These are phyloP conservation scores for Dorcoceras hygrometricum DNA, from an alignment of 257 asterid species.

Conservation along the genomic window DNA sequence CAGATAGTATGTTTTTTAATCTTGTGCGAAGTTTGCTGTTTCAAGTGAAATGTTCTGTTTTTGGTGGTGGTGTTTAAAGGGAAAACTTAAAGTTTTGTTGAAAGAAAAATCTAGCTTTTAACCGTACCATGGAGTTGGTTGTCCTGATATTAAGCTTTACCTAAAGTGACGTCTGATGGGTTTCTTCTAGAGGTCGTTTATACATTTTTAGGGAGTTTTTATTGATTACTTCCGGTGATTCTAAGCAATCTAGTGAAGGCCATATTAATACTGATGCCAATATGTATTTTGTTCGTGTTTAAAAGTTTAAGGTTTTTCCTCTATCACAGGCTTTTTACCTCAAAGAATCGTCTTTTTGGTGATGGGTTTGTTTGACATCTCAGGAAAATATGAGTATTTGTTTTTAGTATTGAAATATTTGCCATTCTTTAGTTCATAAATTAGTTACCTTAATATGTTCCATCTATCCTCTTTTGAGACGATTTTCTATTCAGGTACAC, in stretches of 20 bases:
- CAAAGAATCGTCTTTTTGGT: constrained; percentile 20
- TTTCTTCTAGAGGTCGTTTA: neutral
- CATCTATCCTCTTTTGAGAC: neutral
- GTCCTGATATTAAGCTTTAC: neutral
- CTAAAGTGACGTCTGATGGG: constrained; percentile 6
- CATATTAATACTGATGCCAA: neutral
- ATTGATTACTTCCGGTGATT: neutral
- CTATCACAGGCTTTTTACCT: constrained; percentile 16
- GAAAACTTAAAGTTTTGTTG: neutral
- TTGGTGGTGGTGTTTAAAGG: neutral
- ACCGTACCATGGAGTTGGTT: neutral
- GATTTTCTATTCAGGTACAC: constrained; percentile 27
- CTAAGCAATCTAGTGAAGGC: neutral
- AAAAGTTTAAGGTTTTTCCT: neutral
- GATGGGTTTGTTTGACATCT: constrained; percentile 12
- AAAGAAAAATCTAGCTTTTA: neutral
- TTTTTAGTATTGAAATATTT: constrained; percentile 14
- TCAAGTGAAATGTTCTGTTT: neutral
- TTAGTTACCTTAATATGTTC: neutral
- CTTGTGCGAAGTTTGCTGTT: neutral
- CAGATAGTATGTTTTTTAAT: neutral
- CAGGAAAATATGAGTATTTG: constrained; percentile 9
- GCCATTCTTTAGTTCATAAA: neutral
- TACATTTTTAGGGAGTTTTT: neutral
- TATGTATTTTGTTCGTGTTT: neutral